These are phyloP conservation scores for Raddia distichophylla DNA, from an alignment of 176 grass and related monocot genomes.

Conservation along the genomic window DNA sequence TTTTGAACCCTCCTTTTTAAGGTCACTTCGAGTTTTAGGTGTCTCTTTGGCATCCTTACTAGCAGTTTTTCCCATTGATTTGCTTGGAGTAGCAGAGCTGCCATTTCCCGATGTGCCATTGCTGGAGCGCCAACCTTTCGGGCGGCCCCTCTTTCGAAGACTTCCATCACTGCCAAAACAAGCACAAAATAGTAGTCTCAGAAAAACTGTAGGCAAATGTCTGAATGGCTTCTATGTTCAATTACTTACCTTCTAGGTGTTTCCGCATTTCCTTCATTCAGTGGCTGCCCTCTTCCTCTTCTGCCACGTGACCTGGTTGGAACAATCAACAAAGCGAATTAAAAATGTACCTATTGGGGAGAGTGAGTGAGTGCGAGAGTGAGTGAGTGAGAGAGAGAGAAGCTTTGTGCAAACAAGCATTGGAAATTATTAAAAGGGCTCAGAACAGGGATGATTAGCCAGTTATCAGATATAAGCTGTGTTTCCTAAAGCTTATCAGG, in stretches of 20 bases:
- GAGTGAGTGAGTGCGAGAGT: no score
- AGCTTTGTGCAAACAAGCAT: background rate
- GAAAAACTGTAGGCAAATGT: conserved; percentile 20
- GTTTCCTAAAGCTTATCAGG: background rate
- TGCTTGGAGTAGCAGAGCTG: conserved; percentile 42
- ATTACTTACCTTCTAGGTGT: conserved; percentile 61
- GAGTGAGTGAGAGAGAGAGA: no score
- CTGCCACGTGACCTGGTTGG: conserved; percentile 50
- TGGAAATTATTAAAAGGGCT: conserved; percentile 10
- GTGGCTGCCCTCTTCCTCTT: conserved; percentile 38
- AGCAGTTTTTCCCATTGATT: conserved; percentile 49
- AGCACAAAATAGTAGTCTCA: conserved; percentile 31
- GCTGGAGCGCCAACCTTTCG: conserved; percentile 52
- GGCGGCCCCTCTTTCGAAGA: conserved; percentile 61
- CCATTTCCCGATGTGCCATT: conserved; percentile 34
- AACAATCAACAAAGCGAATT: conserved; percentile 35
- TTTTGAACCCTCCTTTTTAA: conserved; percentile 45
- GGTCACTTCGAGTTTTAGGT: conserved; percentile 32
- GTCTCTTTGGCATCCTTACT: conserved; percentile 44
- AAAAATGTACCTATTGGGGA: background rate
- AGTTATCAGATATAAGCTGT: background rate
- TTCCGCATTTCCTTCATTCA: conserved; percentile 46
- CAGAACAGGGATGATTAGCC: background rate
- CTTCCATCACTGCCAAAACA: conserved; percentile 44
- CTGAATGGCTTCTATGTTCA: background rate